Evolutionary conservation across 495 filamentous ascomycete genomes (phyloP).

Genomic region (Penicillium taxi): DNA sequence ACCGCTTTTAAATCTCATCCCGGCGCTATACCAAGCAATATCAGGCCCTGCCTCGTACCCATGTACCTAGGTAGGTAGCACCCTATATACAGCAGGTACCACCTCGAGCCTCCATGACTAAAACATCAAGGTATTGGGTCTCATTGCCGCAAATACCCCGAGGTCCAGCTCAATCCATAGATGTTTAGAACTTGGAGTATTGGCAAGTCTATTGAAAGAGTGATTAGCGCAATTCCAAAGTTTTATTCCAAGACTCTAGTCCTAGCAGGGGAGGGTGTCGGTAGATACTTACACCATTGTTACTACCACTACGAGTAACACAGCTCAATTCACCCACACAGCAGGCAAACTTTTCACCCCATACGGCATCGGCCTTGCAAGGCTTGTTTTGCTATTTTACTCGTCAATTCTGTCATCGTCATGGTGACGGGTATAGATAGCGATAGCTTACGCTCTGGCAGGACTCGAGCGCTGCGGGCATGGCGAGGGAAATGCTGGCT

Average conservation of each 20-base stretch:
- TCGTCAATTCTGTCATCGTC: neutral
- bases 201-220: neutral
- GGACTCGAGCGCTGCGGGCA: slow-evolving; percentile 8
- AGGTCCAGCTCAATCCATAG: no score
- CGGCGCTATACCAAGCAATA: neutral
- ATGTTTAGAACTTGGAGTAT: no score
- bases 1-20: neutral
- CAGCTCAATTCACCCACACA: slow-evolving; percentile 7
- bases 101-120: no score
- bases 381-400: neutral
- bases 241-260: neutral
- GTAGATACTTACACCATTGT: slow-evolving; percentile 6
- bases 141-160: no score
- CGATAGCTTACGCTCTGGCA: slow-evolving; percentile 7
- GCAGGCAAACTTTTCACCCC: slow-evolving; percentile 4
- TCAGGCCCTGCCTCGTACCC: no score
- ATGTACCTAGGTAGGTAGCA: no score
- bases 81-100: no score
- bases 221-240: neutral
- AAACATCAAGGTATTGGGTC: no score
- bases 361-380: slow-evolving; percentile 2
- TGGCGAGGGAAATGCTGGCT: slow-evolving; percentile 10
- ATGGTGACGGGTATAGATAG: neutral
- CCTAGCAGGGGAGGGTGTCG: neutral
- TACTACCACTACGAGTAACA: neutral